Base-by-base conservation (phyloP, 495 filamentous ascomycete genomes). In the Corynascus novoguineensis region DNA sequence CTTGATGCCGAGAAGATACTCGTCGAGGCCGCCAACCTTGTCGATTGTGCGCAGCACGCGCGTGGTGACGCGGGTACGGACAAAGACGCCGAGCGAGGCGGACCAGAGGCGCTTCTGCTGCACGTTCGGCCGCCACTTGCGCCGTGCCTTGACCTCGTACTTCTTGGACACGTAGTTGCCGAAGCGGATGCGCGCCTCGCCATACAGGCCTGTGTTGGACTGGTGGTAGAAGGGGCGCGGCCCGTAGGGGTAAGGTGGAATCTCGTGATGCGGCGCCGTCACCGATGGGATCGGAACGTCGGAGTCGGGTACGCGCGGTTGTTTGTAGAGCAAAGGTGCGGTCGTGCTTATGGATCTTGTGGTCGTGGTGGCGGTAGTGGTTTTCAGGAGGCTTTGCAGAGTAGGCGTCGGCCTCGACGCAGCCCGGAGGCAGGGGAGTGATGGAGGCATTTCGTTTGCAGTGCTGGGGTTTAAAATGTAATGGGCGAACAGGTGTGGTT, bases 71-170 rank as follows among this genome's bases (percentile, higher is more conserved):
- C 86, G 83, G 34, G 95, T 78, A 63, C 82, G 83, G 11, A 98
- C 72, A 44, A 79, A 78, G 53, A 80, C 71, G 22, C 76, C 75
- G 42, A 98, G 78, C 0, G 81, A 76, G 1, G 83, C 78, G 27
- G 82, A 87, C 73, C 79, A 93, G 17, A 97, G 71, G 45, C 84
- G 81, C 76, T 92, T 90, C 28, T 73, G 74, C 40, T 89, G 83
- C 15, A 97, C 85, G 71, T 97, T 97, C 31, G 91, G 91, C 52
- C 85, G 81, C 95, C 95, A 98, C 38, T 69, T 69, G 49, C 92
- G 86, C 37, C 89, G 84, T 37, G 90, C 90, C 70, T 96, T 96
- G 75, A 83, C 83, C 65, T 88, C 80, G 73, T 88, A 83, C 49
- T 78, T 75, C 61, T 83, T 71, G 25, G 89, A 89, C 44, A 97